Percentiles rank a stretch among this genome's conserved stretches.
Conservation (phyloP, 2,329 filamentous ascomycete species). For the Sclerotinia minor region DNA sequence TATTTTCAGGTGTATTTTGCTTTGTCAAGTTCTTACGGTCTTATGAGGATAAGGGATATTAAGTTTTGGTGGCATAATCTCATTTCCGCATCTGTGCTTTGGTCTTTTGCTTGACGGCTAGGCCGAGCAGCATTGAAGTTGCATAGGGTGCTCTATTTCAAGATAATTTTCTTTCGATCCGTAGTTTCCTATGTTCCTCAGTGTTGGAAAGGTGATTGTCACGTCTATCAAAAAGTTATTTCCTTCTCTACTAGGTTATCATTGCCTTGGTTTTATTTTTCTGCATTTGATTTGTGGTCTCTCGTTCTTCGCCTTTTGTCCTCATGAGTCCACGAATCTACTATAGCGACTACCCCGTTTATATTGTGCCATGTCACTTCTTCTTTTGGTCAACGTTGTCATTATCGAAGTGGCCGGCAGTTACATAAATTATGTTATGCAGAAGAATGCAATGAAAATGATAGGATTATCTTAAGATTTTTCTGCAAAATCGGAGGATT, state of each 20-base stretch:
- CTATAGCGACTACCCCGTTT: conserved; percentile 44
- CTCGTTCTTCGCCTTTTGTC: conserved; percentile 37
- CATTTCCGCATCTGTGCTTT: conserved; percentile 35
- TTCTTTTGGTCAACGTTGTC: conserved; percentile 28
- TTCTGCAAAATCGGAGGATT: not conserved
- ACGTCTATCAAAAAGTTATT: conserved; percentile 41
- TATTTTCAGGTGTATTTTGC: conserved; percentile 28
- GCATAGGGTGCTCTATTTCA: conserved; percentile 38
- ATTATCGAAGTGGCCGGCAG: conserved; percentile 27
- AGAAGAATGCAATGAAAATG: conserved; percentile 28
- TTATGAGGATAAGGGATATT: conserved; percentile 34
- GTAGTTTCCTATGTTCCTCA: conserved; percentile 37
- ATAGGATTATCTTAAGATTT: conserved; percentile 20
- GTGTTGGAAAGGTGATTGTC: conserved; percentile 40
- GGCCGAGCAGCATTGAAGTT: conserved; percentile 37
- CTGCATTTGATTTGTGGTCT: conserved; percentile 37
- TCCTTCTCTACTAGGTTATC: conserved; percentile 41
- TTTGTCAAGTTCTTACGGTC: conserved; percentile 30
- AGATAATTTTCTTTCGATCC: conserved; percentile 37
- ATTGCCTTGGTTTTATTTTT: conserved; percentile 36
- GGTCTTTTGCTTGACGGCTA: conserved; percentile 33
- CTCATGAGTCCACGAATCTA: conserved; percentile 44
- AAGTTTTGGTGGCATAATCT: conserved; percentile 33
- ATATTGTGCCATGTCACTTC: conserved; percentile 34
- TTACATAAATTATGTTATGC: conserved; percentile 29